Percentiles rank a stretch among this genome's conserved stretches.
phyloP scores from a whole-genome alignment of 352 stramenopile genomes.

The Globisporangium alternatum region DNA sequence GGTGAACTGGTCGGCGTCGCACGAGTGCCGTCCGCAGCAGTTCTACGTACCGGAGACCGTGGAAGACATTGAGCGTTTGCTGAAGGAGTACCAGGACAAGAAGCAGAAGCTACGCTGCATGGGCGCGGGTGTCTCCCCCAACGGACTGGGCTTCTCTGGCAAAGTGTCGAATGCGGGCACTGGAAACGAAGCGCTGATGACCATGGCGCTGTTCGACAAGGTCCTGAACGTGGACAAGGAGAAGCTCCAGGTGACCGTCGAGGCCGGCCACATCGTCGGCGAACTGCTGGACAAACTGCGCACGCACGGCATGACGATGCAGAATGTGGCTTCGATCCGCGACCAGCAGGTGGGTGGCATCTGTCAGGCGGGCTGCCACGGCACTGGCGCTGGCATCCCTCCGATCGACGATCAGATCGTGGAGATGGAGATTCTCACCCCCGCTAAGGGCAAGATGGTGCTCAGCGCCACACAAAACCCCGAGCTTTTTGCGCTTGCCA shows the following conservation, averaged over 20 bases:
- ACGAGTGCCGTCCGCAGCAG: conserved; percentile 61
- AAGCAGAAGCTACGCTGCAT: conserved; percentile 90
- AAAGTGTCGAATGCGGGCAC: conserved; percentile 14
- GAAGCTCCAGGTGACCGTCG: conserved; percentile 92
- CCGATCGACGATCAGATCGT: conserved; percentile 98
- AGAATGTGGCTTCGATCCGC: conserved; percentile 98
- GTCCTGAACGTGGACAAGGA: conserved; percentile 90
- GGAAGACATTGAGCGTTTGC: conserved; percentile 62
- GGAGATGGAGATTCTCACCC: conserved; percentile 95
- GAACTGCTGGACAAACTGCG: conserved; percentile 75
- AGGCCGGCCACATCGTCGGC: conserved; percentile 71
- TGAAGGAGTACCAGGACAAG: conserved; percentile 55
- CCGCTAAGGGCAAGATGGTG: conserved; percentile 87
- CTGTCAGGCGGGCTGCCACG: conserved; percentile 94
- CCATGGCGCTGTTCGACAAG: conserved; percentile 91
- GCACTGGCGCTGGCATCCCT: conserved; percentile 92
- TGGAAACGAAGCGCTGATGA: conserved; percentile 82
- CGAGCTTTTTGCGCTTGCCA: conserved; percentile 90
- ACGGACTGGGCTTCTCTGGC: conserved; percentile 92
- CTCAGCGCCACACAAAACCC: conserved; percentile 78
- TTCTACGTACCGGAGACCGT: conserved; percentile 73
- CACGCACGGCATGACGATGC: conserved; percentile 91
- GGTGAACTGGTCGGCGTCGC: conserved; percentile 81
- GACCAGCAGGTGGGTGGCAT: conserved; percentile 98
- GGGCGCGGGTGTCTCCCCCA: conserved; percentile 95